Conservation (phyloP, 495 filamentous ascomycete species). For the Penicillium subrubescens region DNA sequence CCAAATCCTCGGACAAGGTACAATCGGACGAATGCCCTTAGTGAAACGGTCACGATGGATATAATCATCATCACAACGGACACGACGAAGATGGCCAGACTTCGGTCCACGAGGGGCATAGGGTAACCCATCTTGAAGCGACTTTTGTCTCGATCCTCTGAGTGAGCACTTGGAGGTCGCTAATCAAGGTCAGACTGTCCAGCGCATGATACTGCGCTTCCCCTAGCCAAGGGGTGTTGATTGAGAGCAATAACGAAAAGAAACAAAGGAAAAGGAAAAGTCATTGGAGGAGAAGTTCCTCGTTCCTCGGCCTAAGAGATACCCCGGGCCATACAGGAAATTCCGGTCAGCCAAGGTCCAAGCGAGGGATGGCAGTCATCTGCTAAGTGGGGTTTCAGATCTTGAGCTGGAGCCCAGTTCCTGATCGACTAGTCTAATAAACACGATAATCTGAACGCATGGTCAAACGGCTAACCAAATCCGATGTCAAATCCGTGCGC, state of each 20-base stretch:
- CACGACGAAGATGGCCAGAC: slow-evolving; percentile 22
- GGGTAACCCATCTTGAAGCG: not conserved
- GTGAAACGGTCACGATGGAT: slow-evolving; percentile 18
- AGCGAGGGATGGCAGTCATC: not conserved
- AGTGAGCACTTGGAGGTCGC: not conserved
- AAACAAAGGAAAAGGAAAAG: not conserved
- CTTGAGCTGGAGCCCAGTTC: not conserved
- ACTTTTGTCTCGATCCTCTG: not conserved
- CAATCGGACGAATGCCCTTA: slow-evolving; percentile 31
- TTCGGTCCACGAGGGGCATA: slow-evolving; percentile 2
- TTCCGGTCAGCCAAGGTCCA: not conserved
- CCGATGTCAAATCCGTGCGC: not conserved
- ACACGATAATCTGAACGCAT: not conserved
- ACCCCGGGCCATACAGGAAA: not conserved
- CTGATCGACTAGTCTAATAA: not conserved
- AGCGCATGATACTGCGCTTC: not conserved
- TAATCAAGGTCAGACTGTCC: not conserved
- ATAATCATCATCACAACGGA: slow-evolving; percentile 21
- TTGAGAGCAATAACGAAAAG: not conserved
- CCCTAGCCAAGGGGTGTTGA: not conserved
- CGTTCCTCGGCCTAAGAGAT: not conserved
- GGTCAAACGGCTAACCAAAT: not conserved
- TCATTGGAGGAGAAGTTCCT: not conserved
- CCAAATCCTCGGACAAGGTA: slow-evolving; percentile 29
- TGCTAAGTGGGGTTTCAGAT: slow-evolving; percentile 1